Evolutionary conservation across 1,139 yeast genomes (phyloP).

Genomic region (Sugiyamaella paludigena): DNA sequence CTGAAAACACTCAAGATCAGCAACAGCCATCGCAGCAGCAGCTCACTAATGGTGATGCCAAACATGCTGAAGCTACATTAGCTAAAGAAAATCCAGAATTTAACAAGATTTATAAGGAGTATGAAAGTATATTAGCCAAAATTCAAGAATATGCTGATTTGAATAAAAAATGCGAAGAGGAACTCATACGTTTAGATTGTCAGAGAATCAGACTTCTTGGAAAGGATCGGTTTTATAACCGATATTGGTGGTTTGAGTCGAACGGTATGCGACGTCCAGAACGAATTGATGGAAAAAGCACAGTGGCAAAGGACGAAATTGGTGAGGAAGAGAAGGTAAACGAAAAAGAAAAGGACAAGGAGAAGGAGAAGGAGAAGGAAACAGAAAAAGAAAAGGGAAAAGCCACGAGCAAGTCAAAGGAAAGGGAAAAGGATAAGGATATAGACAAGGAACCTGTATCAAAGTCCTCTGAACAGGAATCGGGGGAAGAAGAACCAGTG

Average conservation of each 20-base stretch:
- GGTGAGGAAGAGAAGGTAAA: constrained; percentile 26
- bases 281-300: constrained; percentile 35
- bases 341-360: constrained; percentile 6
- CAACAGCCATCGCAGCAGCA: constrained; percentile 15
- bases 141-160: constrained; percentile 24
- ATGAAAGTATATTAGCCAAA: constrained; percentile 7
- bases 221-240: constrained; percentile 74
- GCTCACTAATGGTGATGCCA: constrained; percentile 10
- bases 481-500: constrained; percentile 29
- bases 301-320: constrained; percentile 30
- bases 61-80: constrained; percentile 54
- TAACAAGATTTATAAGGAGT: constrained; percentile 42
- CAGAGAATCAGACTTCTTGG: constrained; percentile 80
- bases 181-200: constrained; percentile 49
- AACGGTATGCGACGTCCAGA: constrained; percentile 71
- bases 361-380: constrained; percentile 8
- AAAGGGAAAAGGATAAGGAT: constrained; percentile 37
- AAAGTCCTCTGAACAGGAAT: background rate
- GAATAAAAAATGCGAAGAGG: constrained; percentile 39
- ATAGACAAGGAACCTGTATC: background rate
- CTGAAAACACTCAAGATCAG: constrained; percentile 45
- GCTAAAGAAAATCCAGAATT: constrained; percentile 50
- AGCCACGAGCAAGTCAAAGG: constrained; percentile 12
- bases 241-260: constrained; percentile 95
- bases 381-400: constrained; percentile 11